Evolutionary conservation across 768 basidiomycete genomes (phyloP), one percentile per base, ranked within the genome.

Genomic region (Suillus ampliporus): DNA sequence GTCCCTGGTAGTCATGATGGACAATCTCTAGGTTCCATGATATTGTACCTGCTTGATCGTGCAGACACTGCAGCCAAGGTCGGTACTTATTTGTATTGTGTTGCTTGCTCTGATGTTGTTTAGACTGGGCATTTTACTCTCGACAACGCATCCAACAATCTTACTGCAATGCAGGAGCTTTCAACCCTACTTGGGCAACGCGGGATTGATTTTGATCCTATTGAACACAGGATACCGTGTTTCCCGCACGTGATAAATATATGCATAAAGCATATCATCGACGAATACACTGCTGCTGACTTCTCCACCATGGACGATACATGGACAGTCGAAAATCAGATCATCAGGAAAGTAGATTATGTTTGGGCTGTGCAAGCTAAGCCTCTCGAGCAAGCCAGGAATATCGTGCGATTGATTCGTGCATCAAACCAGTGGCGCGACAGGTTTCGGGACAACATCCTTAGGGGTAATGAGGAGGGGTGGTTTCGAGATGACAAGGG

Each of bases 191-290:
- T 58, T 1, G 19, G 26, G 26, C 8, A 48, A 35, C 17, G 57
- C n/a, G n/a, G n/a, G 19, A 61, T 66, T 5, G 5, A 23, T 4
- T 68, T 69, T 21, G 46, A 69, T 26, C 13, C 43, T 4, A 28
- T 53, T 8, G 65, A 68, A 31, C 34, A 41, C 26, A 54, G 48
- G 11, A 59, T 71, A 34, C 50, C 46, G 4, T 68, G 69, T 58
- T 69, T 71, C 47, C 65, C 62, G 1, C 67, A 71, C 43, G 51
- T 67, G 17, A 58, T 69, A 5, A 65, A 69, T 51, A 67, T 67
- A 37, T 65, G 58, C 3, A 3, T 43, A 5, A 43, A 43, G 41
- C 41, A 43, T 17, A 43, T 19, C 0, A 43, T 69, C 26, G 38
- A 62, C 28, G 53, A 61, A 2, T 67, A 66, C n/a, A 21, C 5